Evolutionary conservation across 2,329 filamentous ascomycete species (phyloP).

Genomic region (Macrophomina pseudophaseolina): DNA sequence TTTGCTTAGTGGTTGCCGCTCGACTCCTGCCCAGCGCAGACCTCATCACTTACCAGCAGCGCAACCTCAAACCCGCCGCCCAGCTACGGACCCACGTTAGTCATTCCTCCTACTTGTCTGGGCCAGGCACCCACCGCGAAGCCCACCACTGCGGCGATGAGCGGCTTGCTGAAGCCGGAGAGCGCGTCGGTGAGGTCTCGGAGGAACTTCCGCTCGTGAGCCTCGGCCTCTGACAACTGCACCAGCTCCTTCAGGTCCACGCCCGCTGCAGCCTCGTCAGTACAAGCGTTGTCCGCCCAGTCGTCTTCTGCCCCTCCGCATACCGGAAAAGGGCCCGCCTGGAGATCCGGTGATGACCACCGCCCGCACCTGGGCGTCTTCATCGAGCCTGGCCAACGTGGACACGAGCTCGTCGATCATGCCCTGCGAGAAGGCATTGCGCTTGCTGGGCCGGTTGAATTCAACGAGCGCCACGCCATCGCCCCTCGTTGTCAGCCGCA

Average conservation of each 20-base stretch:
- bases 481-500: conserved; percentile 29
- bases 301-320: conserved; percentile 38
- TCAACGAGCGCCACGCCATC: conserved; percentile 55
- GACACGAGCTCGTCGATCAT: conserved; percentile 51
- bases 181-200: conserved; percentile 86
- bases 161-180: conserved; percentile 82
- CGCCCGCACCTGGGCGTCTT: conserved; percentile 31
- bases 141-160: conserved; percentile 90
- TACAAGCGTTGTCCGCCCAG: background rate
- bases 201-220: conserved; percentile 87
- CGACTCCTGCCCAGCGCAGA: conserved; percentile 21
- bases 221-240: conserved; percentile 80
- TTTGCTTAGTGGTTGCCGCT: conserved; percentile 2
- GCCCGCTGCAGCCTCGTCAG: conserved; percentile 62
- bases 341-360: conserved; percentile 78
- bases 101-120: background rate
- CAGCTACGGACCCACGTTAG: conserved; percentile 50
- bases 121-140: conserved; percentile 61
- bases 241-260: conserved; percentile 98
- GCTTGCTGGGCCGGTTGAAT: conserved; percentile 61
- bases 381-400: conserved; percentile 31
- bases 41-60: conserved; percentile 70
- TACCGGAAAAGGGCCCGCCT: conserved; percentile 74
- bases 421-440: conserved; percentile 62
- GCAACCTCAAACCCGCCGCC: conserved; percentile 94